Evolutionary conservation across 2,329 filamentous ascomycete species (phyloP).

Genomic region (Ophiostoma pallidulum): DNA sequence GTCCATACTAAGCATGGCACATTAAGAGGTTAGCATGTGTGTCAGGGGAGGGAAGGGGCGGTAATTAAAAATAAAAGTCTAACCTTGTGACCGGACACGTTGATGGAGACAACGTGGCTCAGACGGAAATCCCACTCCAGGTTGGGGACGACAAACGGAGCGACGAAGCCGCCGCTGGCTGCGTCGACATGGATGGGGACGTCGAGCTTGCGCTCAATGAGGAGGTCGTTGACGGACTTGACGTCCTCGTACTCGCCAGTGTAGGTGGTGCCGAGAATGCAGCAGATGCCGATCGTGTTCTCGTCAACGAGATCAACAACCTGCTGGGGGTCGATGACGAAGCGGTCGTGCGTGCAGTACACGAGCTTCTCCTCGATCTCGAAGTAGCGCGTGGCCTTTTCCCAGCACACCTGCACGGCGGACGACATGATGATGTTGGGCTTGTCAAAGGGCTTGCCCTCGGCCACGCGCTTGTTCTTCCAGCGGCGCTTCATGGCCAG

Average conservation of each 20-base stretch:
- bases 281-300: slow-evolving; percentile 82
- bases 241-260: slow-evolving; percentile 94
- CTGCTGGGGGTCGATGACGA: slow-evolving; percentile 54
- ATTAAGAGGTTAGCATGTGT: not conserved
- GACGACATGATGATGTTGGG: slow-evolving; percentile 96
- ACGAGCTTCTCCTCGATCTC: slow-evolving; percentile 84
- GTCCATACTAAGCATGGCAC: slow-evolving; percentile 32
- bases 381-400: slow-evolving; percentile 83
- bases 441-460: slow-evolving; percentile 67
- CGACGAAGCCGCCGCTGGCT: slow-evolving; percentile 85
- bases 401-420: slow-evolving; percentile 95
- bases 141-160: slow-evolving; percentile 76
- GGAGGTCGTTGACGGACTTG: slow-evolving; percentile 81
- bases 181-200: slow-evolving; percentile 90
- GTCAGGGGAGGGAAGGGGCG: not conserved
- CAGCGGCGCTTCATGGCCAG: slow-evolving; percentile 94
- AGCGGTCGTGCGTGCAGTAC: slow-evolving; percentile 50
- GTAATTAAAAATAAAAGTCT: not conserved
- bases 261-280: slow-evolving; percentile 86
- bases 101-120: slow-evolving; percentile 84
- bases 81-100: slow-evolving; percentile 82
- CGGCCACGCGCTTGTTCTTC: slow-evolving; percentile 76
- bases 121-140: slow-evolving; percentile 89
- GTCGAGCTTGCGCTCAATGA: slow-evolving; percentile 65
- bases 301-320: slow-evolving; percentile 53